Evolutionary conservation across 1,139 yeast species (phyloP), one percentile per base, ranked within the genome.

Genomic region (Candida sp.): DNA sequence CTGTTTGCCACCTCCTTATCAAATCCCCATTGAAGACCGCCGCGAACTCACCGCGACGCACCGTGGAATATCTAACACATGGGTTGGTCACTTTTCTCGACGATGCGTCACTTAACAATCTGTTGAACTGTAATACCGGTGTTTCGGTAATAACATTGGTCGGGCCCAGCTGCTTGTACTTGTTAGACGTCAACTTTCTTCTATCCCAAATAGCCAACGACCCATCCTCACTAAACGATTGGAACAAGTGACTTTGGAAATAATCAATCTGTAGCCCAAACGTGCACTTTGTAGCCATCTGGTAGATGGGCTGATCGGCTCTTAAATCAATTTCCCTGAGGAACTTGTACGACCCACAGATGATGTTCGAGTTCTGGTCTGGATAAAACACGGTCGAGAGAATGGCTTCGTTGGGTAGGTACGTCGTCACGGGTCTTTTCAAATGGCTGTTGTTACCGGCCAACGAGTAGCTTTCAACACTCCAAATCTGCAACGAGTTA

Each of bases 121-220:
- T 85, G 51, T 82, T 84, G 63, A 91, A 88, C 32, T 83, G 78
- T 40, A 90, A 67, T 8, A 88, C 71, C 0, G 97, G 96, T 5
- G 81, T 78, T 50, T 81, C 86, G 3, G 73, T 64, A 9, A 72
- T 62, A 7, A 71, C 71, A 47, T 56, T 61, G 1, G 66, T 53
- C 3, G 60, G 58, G 37, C 48, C 55, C 41, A 50, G 51, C 32
- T 53, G 25, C 28, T 45, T 49, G 28, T 52, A 50, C 44, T 60
- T 66, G 37, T 56, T 62, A 8, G 66, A 63, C 0, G 72, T 64
- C 47, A 91, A 67, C 57, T 81, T 85, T 53, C 98, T 78, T 54
- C 96, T 78, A 65, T 93, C 98, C 96, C 97, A 93, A 11, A 92
- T 77, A 0, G 94, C 86, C 51, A 92, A 71, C 0, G 96, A 83